Evolutionary conservation across 2,329 filamentous ascomycete species (phyloP).

Genomic region (Colletotrichum sp.): DNA sequence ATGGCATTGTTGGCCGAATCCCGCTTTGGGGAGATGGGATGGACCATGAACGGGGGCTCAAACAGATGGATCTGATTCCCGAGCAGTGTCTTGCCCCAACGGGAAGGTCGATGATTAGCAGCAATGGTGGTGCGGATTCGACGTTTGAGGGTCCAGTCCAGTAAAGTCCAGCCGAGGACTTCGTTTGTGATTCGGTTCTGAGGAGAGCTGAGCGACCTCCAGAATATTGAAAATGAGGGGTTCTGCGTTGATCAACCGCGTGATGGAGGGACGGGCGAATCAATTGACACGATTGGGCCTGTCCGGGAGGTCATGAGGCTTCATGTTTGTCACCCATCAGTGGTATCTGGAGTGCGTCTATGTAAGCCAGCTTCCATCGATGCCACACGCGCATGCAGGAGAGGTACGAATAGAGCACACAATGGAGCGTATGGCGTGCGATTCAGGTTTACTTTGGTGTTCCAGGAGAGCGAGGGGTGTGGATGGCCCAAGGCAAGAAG

Average conservation of each 20-base stretch:
- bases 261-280: background rate
- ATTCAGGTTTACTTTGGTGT: background rate
- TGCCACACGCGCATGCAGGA: background rate
- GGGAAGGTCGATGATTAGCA: slow-evolving; percentile 5
- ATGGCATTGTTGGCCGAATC: background rate
- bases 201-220: background rate
- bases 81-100: background rate
- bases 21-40: background rate
- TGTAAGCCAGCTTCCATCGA: background rate
- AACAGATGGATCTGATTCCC: slow-evolving; percentile 4
- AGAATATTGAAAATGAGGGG: background rate
- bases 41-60: background rate
- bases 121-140: background rate
- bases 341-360: background rate
- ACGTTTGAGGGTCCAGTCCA: background rate
- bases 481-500: background rate
- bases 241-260: background rate
- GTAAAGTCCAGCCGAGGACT: background rate
- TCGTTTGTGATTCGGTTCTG: background rate
- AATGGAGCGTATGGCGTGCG: background rate
- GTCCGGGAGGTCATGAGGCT: slow-evolving; percentile 7
- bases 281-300: background rate
- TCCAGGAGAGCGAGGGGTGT: background rate
- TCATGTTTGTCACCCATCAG: background rate
- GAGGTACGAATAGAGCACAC: background rate